Base-by-base conservation (phyloP, 169 alveolate genomes). In the Eimeria praecox region DNA sequence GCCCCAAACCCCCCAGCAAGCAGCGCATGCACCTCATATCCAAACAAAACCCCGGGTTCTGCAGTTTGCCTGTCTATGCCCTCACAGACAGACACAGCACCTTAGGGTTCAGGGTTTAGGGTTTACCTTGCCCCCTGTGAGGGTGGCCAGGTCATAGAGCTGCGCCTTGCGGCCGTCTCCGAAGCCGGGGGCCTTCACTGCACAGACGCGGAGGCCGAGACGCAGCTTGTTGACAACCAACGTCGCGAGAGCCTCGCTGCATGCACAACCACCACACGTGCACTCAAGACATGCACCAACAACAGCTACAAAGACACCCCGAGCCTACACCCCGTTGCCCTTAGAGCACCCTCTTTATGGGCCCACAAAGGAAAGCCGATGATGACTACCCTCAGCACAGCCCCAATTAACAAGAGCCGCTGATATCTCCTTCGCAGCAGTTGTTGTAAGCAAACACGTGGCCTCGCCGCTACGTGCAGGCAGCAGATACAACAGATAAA, bases 191-290 rank as follows among this genome's bases (percentile, higher is more conserved):
- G 97, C 92, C 66, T 95, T 95, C 46, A 95, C 95, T 14, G 99
- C 99, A 92, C 99, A 99, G 69, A 99, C 99, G 97, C 99, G 99
- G 91, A 99, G 98, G 49, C 99, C 99, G 46, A 99, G 99, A 89
- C 99, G 99, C 69, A 99, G 97, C 97, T 99, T 99, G 96, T 99
- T 99, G 88, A 99, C 99, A 40, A 99, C 99, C 95, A 99, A 95
- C 56, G 99, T 98, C 24, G 99, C 99, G 90, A 99, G 97, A n/a
- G 99, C 99, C 96, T 99, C 99, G 82, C 99, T 98, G 97, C 66
- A 66, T 22, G 64, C 59, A 82, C 49, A 52, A 56, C 35, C 30
- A 83, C n/a, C n/a, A n/a, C n/a, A n/a, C n/a, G n/a, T 6, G n/a
- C 78, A 92, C 18, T 22, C 33, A 83, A 16, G 6, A 52, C 71